Base-by-base conservation (phyloP, 768 basidiomycete species). In the Lactarius hengduanensis region DNA sequence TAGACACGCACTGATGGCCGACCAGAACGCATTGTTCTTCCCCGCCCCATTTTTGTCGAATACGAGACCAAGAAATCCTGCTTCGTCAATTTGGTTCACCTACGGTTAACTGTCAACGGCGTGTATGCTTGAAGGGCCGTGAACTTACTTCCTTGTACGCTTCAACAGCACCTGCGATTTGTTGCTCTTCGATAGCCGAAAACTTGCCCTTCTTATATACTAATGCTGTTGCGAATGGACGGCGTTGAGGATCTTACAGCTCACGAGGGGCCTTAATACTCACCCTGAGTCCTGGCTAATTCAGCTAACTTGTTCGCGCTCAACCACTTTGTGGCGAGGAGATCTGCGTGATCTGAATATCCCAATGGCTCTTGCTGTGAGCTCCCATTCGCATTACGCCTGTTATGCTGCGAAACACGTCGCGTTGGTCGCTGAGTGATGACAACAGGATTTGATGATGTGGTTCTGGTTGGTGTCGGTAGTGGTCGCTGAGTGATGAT, bases 131-230 rank as follows among this genome's bases (percentile, higher is more conserved):
- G 41, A 34, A 26, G 56, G 45, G 36, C 57, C 22, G 26, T 63
- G 20, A 22, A 78, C 86, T 57, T 71, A 90, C 90, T 22, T 75
- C 71, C 62, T 83, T 82, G 73, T 87, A 92, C 10, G 77, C 75
- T 63, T 88, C 85, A 41, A 94, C 86, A 8, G 91, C 91, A 16
- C 76, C 74, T 68, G 77, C 81, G 1, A 93, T 75, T 68, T 87
- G 87, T 30, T 85, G 81, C 64, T 87, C 89, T 72, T 94, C 92
- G 50, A 86, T 86, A 0, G 87, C 84, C 30, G 91, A 92, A 72
- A 94, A 94, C 73, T 91, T 93, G 16, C 92, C 92, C 76, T 92
- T 92, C 77, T 89, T 92, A 75, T 91, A 93, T 2, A 90, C 83
- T n/a, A 94, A 83, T 38, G 91, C 91, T 93, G 64, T 28, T 66